Percentiles rank a stretch among this genome's conserved stretches.
phyloP scores from a whole-genome alignment of 345 rosid genomes.

The Citrus reticulata region DNA sequence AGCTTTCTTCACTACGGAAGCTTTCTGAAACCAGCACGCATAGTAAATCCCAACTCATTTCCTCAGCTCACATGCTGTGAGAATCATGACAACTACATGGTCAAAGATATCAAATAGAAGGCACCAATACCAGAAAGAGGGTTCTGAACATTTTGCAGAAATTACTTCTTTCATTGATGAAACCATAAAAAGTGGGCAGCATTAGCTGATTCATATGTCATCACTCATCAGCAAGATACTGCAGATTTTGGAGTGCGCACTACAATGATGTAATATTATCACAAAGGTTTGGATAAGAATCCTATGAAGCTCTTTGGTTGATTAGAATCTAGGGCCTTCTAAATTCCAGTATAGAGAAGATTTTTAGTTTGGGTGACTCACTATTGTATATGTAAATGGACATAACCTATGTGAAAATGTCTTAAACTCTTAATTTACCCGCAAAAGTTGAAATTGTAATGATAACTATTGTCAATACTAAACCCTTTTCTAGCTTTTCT shows the following conservation, averaged over 20 bases:
- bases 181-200: background rate
- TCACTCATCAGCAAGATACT: background rate
- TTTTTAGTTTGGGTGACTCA: too few relatives aligned
- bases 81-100: background rate
- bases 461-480: too few relatives aligned
- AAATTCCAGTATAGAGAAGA: background rate
- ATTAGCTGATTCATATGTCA: background rate
- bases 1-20: background rate
- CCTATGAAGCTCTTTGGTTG: background rate
- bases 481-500: background rate
- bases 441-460: too few relatives aligned
- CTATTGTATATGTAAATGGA: too few relatives aligned
- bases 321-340: background rate
- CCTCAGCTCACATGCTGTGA: background rate
- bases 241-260: background rate
- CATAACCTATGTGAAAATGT: too few relatives aligned
- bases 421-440: too few relatives aligned
- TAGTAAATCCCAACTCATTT: background rate
- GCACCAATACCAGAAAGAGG: background rate
- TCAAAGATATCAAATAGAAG: background rate
- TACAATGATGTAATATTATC: background rate
- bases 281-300: constrained; percentile 2
- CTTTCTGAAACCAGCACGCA: background rate
- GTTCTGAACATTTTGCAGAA: background rate
- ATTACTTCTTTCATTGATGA: background rate